These are phyloP conservation scores for Phytophthora agathidicida DNA, from an alignment of 352 stramenopile genomes.

Conservation along the genomic window DNA sequence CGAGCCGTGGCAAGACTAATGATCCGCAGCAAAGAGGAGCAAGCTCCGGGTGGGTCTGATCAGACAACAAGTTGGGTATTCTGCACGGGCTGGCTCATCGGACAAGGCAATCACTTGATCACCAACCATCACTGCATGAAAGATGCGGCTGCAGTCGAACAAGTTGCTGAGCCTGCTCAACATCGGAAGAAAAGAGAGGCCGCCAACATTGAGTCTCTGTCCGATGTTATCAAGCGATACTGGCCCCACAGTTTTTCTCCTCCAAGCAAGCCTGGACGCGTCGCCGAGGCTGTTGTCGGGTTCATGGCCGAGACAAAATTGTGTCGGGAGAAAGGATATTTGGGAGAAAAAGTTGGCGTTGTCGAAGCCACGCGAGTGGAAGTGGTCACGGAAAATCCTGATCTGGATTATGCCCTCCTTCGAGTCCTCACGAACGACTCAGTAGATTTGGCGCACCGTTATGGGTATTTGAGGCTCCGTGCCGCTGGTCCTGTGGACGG, in stretches of 20 bases:
- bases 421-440: slow-evolving; percentile 43
- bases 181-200: slow-evolving; percentile 12
- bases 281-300: slow-evolving; percentile 41
- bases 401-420: slow-evolving; percentile 68
- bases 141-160: slow-evolving; percentile 19
- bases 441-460: slow-evolving; percentile 43
- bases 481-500: slow-evolving; percentile 44
- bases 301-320: slow-evolving; percentile 67
- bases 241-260: slow-evolving; percentile 9
- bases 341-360: slow-evolving; percentile 42
- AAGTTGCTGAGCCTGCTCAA: not conserved
- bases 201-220: slow-evolving; percentile 35
- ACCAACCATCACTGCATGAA: slow-evolving; percentile 76
- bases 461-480: slow-evolving; percentile 57
- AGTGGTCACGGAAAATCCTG: slow-evolving; percentile 46
- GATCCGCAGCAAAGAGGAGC: slow-evolving; percentile 37
- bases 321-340: slow-evolving; percentile 38
- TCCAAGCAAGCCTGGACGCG: slow-evolving; percentile 8
- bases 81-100: slow-evolving; percentile 73
- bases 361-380: slow-evolving; percentile 48
- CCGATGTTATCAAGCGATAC: slow-evolving; percentile 16
- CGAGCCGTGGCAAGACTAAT: slow-evolving; percentile 58
- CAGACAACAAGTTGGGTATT: slow-evolving; percentile 36
- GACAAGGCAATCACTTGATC: slow-evolving; percentile 60
- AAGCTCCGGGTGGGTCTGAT: slow-evolving; percentile 1